phyloP scores from a whole-genome alignment of 148 eudicot genomes.

The Chenopodium formosanum region DNA sequence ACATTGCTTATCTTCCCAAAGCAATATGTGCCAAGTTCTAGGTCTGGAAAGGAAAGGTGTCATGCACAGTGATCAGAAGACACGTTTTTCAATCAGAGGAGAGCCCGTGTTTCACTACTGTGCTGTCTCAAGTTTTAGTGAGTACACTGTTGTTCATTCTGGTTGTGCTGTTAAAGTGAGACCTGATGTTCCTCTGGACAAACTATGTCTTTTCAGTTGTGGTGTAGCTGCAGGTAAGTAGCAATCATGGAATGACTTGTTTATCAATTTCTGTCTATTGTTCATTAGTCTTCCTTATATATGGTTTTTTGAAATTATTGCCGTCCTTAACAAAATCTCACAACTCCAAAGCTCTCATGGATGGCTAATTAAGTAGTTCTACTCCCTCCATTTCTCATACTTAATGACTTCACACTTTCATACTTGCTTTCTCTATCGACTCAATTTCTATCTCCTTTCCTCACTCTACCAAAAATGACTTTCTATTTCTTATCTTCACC shows the following conservation, averaged over 20 bases:
- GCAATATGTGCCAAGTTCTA: conserved; percentile 89
- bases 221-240: conserved; percentile 90
- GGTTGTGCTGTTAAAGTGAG: conserved; percentile 95
- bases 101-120: conserved; percentile 88
- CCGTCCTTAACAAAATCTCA: background rate
- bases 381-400: background rate
- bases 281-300: background rate
- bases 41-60: conserved; percentile 87
- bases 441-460: too few species aligned
- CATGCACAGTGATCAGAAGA: conserved; percentile 93
- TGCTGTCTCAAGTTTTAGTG: conserved; percentile 97
- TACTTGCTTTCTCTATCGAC: background rate
- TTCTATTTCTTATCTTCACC: background rate
- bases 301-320: background rate
- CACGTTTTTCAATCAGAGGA: conserved; percentile 76
- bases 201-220: conserved; percentile 90
- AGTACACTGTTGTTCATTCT: conserved; percentile 92
- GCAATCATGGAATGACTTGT: background rate
- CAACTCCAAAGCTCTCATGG: background rate
- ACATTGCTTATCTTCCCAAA: conserved; percentile 74
- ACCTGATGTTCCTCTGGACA: conserved; percentile 72
- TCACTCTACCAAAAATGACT: background rate
- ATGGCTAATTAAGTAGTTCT: background rate
- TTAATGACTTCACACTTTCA: background rate
- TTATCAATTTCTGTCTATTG: background rate